Evolutionary conservation across 345 rosid species (phyloP).

Genomic region (Citrus medica): DNA sequence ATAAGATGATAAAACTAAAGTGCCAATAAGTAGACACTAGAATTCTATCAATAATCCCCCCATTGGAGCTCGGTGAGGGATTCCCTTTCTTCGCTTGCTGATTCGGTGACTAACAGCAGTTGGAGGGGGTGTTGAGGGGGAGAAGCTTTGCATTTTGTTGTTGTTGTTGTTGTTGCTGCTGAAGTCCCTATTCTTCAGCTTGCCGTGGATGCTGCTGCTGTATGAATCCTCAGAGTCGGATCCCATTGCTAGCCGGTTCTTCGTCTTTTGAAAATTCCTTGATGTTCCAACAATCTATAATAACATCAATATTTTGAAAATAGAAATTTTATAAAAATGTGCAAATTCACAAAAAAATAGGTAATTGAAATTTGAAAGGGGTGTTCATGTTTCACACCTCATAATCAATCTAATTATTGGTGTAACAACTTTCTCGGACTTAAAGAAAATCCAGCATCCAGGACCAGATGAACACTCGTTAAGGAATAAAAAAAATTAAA

Average conservation of each 20-base stretch:
- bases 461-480: too few relatives aligned
- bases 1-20: background rate
- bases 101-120: constrained; percentile 45
- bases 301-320: background rate
- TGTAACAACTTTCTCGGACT: too few relatives aligned
- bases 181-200: constrained; percentile 24
- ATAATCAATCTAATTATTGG: background rate
- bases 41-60: constrained; percentile 82
- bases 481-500: too few relatives aligned
- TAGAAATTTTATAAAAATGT: background rate
- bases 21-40: constrained; percentile 23
- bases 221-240: constrained; percentile 79
- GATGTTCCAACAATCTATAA: constrained; percentile 69
- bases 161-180: constrained; percentile 15
- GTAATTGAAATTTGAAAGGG: background rate
- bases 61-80: constrained; percentile 91
- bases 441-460: too few relatives aligned
- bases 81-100: constrained; percentile 86
- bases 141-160: constrained; percentile 52
- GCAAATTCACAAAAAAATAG: background rate
- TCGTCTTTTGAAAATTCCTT: constrained; percentile 42
- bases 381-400: background rate
- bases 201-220: constrained; percentile 53
- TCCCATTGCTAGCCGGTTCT: constrained; percentile 29
- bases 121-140: constrained; percentile 84